Base-by-base conservation (phyloP, 2,329 filamentous ascomycete genomes). In the Pseudogymnoascus sp. region DNA sequence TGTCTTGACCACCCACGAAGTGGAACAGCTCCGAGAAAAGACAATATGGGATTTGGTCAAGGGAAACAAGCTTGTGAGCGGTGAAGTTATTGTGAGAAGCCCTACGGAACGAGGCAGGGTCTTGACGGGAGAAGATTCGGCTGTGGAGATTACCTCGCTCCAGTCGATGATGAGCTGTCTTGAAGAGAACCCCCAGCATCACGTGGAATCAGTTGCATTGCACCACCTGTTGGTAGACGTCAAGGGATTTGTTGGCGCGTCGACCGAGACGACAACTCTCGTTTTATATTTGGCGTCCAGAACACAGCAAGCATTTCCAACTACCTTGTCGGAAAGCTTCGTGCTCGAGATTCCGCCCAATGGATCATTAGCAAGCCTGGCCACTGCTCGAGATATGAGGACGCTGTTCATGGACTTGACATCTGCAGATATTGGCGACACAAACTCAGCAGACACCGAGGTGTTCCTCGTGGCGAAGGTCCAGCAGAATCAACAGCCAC, bases 81-180 rank as follows among this genome's bases (percentile, higher is more conserved):
- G 91, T 60, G 93, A 97, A 73, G 89, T 99, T 59, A 96, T 99
- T 73, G 95, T 99, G 64, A 87, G 95, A 31, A 95, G 96, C 75
- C 91, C 95, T 1, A 83, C 82, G 19, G 87, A 93, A 72, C 84
- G 89, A 31, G 95, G 95, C 7, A 86, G 93, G 53, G 87, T 97
- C 29, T 77, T 99, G 70, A 97, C 93, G 0, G 91, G 90, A 11
- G 89, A 97, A 62, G 95, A 99, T 75, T 96, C 93, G 0, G 90
- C 95, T 3, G 89, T 97, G 29, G 90, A 96, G 64, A 85, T 97
- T 68, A 93, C 93, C 6, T 91, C 87, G 72, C 79, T 97, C 63
- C 96, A 99, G 77, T 96, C 95, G 4, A 85, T 93, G 72, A 99
- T 99, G 95, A 96, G 92, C 75, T 83, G 97, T 70, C 80, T 99